A percentile compares a stretch with the other conserved stretches of the same genome.
These are phyloP conservation scores for Colletotrichum sp. DNA, from an alignment of 2,329 filamentous ascomycete genomes.

Conservation along the genomic window DNA sequence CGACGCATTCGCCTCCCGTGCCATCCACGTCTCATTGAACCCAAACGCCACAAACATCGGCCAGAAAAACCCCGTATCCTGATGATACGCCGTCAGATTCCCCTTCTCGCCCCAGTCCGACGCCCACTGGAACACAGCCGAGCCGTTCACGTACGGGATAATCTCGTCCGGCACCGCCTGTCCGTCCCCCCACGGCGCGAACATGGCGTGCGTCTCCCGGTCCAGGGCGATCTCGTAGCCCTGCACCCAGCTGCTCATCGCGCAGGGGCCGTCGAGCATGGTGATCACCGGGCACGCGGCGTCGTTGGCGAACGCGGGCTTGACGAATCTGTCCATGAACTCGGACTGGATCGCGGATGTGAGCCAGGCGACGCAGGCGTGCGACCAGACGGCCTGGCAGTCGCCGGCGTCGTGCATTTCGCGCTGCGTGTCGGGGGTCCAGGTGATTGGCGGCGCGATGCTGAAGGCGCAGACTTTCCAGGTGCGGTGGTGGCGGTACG, in stretches of 20 bases:
- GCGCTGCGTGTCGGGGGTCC: background rate
- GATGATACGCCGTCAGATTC: background rate
- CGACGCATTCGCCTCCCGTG: background rate
- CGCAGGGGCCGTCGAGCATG: background rate
- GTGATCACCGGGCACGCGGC: background rate
- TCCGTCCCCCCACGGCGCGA: background rate
- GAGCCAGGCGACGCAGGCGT: background rate
- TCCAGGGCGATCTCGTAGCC: background rate
- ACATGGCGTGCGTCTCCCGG: background rate
- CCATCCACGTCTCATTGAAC: background rate
- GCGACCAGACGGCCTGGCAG: background rate
- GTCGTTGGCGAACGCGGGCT: background rate
- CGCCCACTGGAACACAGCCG: background rate
- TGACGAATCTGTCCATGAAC: background rate
- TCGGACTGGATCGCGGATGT: background rate
- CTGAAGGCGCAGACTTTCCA: background rate
- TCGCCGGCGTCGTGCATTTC: background rate
- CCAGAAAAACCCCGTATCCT: background rate
- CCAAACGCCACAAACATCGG: background rate
- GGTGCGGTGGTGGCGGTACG: background rate
- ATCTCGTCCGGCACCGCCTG: background rate
- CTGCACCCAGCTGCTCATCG: background rate
- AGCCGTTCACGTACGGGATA: background rate
- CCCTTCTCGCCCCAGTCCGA: background rate
- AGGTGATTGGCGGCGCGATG: background rate